Conservation (phyloP, 2,329 filamentous ascomycete genomes). For the Talaromyces sp. region DNA sequence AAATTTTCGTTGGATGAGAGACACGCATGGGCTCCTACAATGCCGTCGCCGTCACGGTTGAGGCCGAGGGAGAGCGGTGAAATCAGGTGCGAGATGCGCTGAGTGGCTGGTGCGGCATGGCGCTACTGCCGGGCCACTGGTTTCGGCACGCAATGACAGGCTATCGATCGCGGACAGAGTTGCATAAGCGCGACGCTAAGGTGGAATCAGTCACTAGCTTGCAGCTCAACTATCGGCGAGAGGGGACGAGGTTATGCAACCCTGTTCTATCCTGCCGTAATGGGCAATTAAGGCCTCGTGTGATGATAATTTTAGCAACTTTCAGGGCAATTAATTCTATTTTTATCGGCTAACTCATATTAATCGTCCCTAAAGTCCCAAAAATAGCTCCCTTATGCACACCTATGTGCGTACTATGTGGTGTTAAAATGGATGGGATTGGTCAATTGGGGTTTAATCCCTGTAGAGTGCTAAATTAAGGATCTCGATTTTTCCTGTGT, state of each 20-base stretch:
- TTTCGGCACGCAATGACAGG: conserved; percentile 9
- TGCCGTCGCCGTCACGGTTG: not conserved
- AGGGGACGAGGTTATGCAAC: not conserved
- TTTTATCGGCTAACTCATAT: not conserved
- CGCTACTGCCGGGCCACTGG: conserved; percentile 3
- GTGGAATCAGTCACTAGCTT: not conserved
- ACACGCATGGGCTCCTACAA: not conserved
- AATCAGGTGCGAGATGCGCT: not conserved
- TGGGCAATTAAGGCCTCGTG: not conserved
- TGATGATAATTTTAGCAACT: not conserved
- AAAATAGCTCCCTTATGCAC: not conserved
- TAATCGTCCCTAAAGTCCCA: not conserved
- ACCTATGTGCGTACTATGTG: no score
- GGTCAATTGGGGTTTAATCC: not conserved
- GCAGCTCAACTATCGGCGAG: not conserved
- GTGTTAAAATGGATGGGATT: not conserved
- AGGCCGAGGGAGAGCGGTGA: not conserved
- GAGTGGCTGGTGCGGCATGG: not conserved
- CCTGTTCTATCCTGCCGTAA: not conserved
- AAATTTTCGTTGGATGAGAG: not conserved
- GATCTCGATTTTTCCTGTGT: not conserved
- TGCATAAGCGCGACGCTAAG: conserved; percentile 4
- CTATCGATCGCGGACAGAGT: not conserved
- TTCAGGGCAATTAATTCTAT: not conserved
- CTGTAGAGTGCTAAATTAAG: not conserved